Base-by-base conservation (phyloP, 441 rosid genomes). In the Lepidium campestre region DNA sequence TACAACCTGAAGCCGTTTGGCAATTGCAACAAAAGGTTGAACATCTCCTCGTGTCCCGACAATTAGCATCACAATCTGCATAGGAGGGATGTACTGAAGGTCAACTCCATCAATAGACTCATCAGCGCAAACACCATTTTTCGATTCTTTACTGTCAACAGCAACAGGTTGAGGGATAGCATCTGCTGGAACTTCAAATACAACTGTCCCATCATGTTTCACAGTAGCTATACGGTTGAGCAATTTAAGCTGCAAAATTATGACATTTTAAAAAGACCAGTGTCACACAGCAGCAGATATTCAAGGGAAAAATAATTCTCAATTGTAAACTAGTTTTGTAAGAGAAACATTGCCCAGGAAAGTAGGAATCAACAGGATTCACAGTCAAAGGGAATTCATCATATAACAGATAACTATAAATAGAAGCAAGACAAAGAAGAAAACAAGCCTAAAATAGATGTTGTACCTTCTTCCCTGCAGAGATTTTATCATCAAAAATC, bases 1-100 rank as follows among this genome's bases (percentile, higher is more conserved):
- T 6, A 10, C 12, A 70, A 94, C 99, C 99, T 91, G 99, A 66
- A 94, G 83, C 32, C 90, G 85, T 83, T 89, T 94, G 15, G 93
- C 99, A 59, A 91, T 94, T 1, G 98, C 99, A 81, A 86, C 70
- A 82, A 94, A 94, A 57, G 99, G 98, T 71, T 94, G 98, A 78
- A 94, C 98, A 85, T 94, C 99, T 39, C 99, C 98, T 22, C 99
- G 97, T 2, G 99, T 94, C 22, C 99, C 99, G 59, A 89, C 99
- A 73, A 94, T 95, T 7, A 95, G 89, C 79, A 95, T 87, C 31
- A 91, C 97, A 75, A 94, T 89, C 62, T 94, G 99, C 81, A 91
- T 35, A 25, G 98, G 99, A 19, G 86, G 97, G 62, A 88, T 82
- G 70, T 77, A 80, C 50, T 77, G 89, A 76, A 78, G 67, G 40